These are phyloP conservation scores for Avena eriantha DNA, from an alignment of 176 grass and related monocot genomes.

Conservation along the genomic window DNA sequence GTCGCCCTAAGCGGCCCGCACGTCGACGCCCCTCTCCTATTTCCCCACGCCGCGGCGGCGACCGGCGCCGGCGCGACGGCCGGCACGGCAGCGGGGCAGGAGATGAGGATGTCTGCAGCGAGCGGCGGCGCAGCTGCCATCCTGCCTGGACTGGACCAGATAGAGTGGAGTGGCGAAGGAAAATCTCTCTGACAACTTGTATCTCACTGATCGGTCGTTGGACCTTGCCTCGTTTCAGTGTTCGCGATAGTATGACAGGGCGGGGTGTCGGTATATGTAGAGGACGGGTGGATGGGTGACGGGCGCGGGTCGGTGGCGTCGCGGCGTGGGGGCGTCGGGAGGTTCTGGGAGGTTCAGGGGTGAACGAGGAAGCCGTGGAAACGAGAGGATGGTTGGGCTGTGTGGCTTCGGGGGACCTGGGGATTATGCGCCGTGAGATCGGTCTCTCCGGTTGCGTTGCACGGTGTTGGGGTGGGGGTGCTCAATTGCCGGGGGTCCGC, in stretches of 20 bases:
- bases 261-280: not conserved
- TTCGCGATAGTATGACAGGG: not conserved
- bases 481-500: not conserved
- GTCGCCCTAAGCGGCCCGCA: conserved; percentile 27
- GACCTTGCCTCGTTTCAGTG: not conserved
- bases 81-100: not conserved
- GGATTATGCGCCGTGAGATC: conserved; percentile 26
- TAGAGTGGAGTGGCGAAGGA: not conserved
- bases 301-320: not conserved
- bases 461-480: not conserved
- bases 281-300: not conserved
- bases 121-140: conserved; percentile 54
- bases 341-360: conserved; percentile 59
- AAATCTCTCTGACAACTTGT: not conserved
- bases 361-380: conserved; percentile 32
- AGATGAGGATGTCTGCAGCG: not conserved
- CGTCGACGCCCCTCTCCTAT: conserved; percentile 18
- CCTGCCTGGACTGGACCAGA: not conserved
- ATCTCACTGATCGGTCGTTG: not conserved
- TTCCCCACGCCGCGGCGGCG: conserved; percentile 53
- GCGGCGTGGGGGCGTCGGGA: not conserved
- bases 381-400: conserved; percentile 19
- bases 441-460: not conserved
- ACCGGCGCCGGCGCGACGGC: conserved; percentile 36
- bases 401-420: not conserved